Evolutionary conservation across 768 basidiomycete species (phyloP), one percentile per base, ranked within the genome.

Genomic region (Lentinula aciculospora): DNA sequence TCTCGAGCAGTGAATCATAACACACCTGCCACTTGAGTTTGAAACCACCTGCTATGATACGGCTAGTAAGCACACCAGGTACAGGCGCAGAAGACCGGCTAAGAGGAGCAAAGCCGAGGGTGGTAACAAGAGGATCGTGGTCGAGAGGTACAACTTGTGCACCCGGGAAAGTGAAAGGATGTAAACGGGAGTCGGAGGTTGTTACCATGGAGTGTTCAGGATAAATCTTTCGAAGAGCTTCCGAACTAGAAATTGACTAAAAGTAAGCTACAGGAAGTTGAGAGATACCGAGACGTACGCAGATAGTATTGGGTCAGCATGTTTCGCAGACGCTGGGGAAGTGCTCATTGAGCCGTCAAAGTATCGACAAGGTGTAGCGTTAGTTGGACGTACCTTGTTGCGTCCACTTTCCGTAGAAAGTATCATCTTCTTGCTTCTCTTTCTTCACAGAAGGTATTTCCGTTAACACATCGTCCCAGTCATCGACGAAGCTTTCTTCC

Each of bases 201-300:
- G 79, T 68, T 7, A 88, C 76, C 27, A 89, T 63, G 27, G 84
- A 82, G 63, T 86, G 76, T 9, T 80, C 77, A 5, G 88, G 85
- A 65, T 89, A 84, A 15, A 86, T 57, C 62, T 74, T 78, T 36
- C 76, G 80, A 37, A 91, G 72, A 37, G 75, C 70, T 58, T 83
- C 71, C 27, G 73, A 66, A 63, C 79, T 70, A 50, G 15, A 31
- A 32, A 21, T 36, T 12, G 7, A 9, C 4, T 31, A 12, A 29
- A 27, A 27, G 46, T 44, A 10, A 19, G 31, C 12, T 29, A 28
- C 15, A 12, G 2, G 7, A 36, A 42, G 17, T 29, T 28, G 3
- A 13, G 15, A 48, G 15, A 21, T 27, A 15, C 34, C 15, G 19
- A 32, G 23, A 66, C 74, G 29, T 66, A 85, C 84, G 72, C 80